Percentiles rank a stretch among this genome's conserved stretches.
phyloP scores from a whole-genome alignment of 441 rosid species.

The Corymbia citriodora region DNA sequence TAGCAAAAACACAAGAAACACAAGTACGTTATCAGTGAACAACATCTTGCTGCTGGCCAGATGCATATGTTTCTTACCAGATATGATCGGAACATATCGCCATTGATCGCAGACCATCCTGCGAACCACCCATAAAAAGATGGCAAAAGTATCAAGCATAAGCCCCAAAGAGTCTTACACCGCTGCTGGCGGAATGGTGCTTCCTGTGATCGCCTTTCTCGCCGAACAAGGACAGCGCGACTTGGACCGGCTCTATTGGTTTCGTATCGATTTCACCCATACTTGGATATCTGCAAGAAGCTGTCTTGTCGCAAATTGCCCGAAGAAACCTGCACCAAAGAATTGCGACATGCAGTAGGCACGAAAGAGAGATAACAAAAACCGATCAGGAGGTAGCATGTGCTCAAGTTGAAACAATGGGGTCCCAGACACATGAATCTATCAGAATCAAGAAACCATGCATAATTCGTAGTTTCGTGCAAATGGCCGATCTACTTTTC shows the following conservation, averaged over 20 bases:
- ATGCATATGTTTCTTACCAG: too few relatives aligned
- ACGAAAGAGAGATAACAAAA: background rate
- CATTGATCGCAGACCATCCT: background rate
- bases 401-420: background rate
- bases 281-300: background rate
- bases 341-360: background rate
- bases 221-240: conserved; percentile 36
- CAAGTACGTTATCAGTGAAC: background rate
- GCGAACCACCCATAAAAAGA: background rate
- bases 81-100: background rate
- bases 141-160: background rate
- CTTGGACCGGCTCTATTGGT: conserved; percentile 50
- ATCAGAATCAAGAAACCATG: background rate
- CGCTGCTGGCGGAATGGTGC: conserved; percentile 9
- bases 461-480: background rate
- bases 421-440: background rate
- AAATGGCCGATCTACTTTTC: background rate
- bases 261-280: conserved; percentile 58
- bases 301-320: background rate
- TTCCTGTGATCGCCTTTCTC: conserved; percentile 27
- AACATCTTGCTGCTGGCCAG: too few relatives aligned
- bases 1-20: background rate
- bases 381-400: background rate
- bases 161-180: conserved; percentile 11
- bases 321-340: background rate